Evolutionary conservation across 2,329 filamentous ascomycete species (phyloP).

Genomic region (Rhytidhysteron rufulum): DNA sequence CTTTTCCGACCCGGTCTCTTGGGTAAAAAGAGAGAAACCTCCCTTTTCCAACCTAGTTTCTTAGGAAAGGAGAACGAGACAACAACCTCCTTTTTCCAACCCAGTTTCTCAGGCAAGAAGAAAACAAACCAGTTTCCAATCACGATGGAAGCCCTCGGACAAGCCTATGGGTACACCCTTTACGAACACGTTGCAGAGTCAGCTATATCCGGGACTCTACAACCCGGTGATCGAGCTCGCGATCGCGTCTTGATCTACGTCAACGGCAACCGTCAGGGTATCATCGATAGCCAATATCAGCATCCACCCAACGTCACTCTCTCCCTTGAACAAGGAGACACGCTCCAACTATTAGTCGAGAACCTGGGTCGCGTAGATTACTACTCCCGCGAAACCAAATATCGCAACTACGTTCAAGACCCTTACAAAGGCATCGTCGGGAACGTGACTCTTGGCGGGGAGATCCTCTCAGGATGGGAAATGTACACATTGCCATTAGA

Average conservation of each 20-base stretch:
- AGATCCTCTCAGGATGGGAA: slow-evolving; percentile 36
- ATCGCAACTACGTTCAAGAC: slow-evolving; percentile 27
- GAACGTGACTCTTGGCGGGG: slow-evolving; percentile 39
- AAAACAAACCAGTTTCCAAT: slow-evolving; percentile 25
- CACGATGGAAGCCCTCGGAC: slow-evolving; percentile 46
- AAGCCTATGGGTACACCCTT: slow-evolving; percentile 44
- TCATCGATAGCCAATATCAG: slow-evolving; percentile 47
- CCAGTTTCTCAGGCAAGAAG: slow-evolving; percentile 26
- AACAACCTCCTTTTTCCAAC: no score
- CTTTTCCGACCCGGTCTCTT: no score
- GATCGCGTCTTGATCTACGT: slow-evolving; percentile 49
- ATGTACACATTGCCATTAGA: slow-evolving; percentile 38
- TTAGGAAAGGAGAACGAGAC: no score
- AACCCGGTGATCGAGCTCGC: slow-evolving; percentile 42
- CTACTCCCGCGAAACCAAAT: slow-evolving; percentile 31
- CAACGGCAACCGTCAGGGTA: slow-evolving; percentile 39
- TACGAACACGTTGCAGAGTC: slow-evolving; percentile 37
- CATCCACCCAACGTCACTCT: slow-evolving; percentile 38
- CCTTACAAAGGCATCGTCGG: slow-evolving; percentile 45
- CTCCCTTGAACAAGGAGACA: slow-evolving; percentile 37
- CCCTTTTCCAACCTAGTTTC: no score
- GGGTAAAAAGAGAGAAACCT: no score
- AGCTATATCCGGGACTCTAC: slow-evolving; percentile 28
- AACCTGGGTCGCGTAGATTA: slow-evolving; percentile 52
- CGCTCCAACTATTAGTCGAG: slow-evolving; percentile 45